Conservation (phyloP, 345 rosid genomes). For the Linum trigynum region DNA sequence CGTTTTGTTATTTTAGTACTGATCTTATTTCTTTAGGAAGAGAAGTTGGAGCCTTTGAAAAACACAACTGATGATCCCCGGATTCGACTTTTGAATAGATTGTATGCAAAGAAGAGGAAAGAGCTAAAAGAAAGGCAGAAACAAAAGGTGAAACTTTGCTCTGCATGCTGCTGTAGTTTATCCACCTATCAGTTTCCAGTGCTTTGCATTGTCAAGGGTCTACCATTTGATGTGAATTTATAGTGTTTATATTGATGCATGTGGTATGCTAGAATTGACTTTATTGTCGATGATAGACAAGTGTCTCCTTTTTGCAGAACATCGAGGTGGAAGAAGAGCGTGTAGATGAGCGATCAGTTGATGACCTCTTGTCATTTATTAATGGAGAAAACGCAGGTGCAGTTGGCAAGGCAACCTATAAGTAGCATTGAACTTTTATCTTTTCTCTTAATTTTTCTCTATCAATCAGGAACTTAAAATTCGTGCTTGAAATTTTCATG, state of each 20-base stretch:
- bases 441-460: conserved; percentile 1
- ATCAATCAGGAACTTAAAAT: neutral
- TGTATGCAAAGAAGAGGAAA: conserved; percentile 78
- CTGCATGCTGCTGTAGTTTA: neutral
- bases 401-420: neutral
- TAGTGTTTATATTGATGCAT: too few species aligned
- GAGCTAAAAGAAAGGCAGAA: conserved; percentile 73
- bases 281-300: neutral
- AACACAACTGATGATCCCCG: conserved; percentile 80
- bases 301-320: conserved; percentile 36
- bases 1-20: conserved; percentile 9
- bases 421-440: neutral
- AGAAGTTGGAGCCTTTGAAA: conserved; percentile 79
- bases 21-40: conserved; percentile 47
- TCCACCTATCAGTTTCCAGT: neutral
- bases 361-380: conserved; percentile 75
- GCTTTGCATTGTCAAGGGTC: neutral
- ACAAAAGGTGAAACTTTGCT: conserved; percentile 41
- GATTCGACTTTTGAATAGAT: conserved; percentile 68
- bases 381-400: conserved; percentile 66
- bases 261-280: neutral
- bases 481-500: conserved; percentile 1
- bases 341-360: conserved; percentile 79
- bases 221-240: neutral
- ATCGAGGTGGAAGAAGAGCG: conserved; percentile 65